Evolutionary conservation across 1,139 yeast genomes (phyloP), one percentile per base, ranked within the genome.

Genomic region (Eremothecium coryli): DNA sequence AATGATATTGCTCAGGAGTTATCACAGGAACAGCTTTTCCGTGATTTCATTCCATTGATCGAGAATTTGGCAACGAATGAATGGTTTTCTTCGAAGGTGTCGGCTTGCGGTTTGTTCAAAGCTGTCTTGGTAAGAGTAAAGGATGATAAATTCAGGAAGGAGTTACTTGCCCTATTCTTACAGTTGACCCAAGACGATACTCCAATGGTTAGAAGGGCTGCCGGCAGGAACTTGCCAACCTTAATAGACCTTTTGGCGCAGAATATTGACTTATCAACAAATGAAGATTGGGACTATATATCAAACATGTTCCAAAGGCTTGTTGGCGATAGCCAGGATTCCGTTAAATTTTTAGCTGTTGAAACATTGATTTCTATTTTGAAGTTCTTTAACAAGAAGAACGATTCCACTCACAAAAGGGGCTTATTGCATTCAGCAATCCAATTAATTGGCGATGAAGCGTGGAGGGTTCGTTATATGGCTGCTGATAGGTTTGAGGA

Each of bases 391-490:
- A 75, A 73, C 48, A 60, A 63, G 14, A 70, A 71, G 42, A 60
- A 70, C 38, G 84, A 79, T 48, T 58, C 58, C 26, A 62, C 75
- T 18, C 82, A 77, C 56, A 70, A 73, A 46, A 65, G 71, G 27
- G 82, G 76, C 46, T 66, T 80, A 41, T 67, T 80, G 43, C 65
- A 68, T 35, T 70, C 73, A 38, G 68, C 85, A 3, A 68, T 80
- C 42, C 74, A 76, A 45, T 70, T 93, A 46, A 78, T 84, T 43
- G 72, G 70, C 45, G 98, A 93, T 62, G 88, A 85, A 61, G 82
- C 94, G 52, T 93, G 99, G 99, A 79, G 98, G 60, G 97, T 93
- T 38, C 75, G 98, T 52, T 93, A 90, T 62, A 86, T 93, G 74
- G 94, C 95, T 18, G 96, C 97, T 18, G 96, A 88, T 57, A 72